Conservation (phyloP, 1,284 basidiomycete genomes). For the Fomitopsis pinicola region DNA sequence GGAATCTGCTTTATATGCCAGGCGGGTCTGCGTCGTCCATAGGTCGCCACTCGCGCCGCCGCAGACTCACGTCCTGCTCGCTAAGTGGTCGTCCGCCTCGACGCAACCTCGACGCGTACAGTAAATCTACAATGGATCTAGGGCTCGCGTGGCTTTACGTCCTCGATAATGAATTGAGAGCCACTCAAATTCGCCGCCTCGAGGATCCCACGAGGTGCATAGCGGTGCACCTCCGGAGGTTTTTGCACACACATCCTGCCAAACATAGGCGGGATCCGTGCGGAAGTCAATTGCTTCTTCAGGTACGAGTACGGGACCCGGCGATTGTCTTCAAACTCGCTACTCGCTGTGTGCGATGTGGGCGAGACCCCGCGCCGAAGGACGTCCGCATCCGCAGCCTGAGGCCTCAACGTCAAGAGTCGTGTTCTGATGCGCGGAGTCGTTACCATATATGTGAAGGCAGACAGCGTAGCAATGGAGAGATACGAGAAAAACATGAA, state of each 20-base stretch:
- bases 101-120: neutral
- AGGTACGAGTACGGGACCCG: neutral
- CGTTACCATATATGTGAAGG: neutral
- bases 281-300: neutral
- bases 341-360: neutral
- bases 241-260: neutral
- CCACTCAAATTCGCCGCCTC: neutral
- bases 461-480: too few species aligned
- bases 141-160: neutral
- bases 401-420: too few species aligned
- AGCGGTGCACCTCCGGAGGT: neutral
- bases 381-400: too few species aligned
- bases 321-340: neutral
- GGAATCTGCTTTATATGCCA: neutral
- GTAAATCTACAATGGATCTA: neutral
- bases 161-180: neutral
- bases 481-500: neutral
- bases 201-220: neutral
- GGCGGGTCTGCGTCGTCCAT: neutral
- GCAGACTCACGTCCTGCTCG: neutral
- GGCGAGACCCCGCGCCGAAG: too few species aligned
- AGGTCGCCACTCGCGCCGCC: neutral
- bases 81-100: neutral
- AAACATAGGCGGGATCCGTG: neutral
- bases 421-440: neutral